A percentile compares a stretch with the other conserved stretches of the same genome.
Conservation (phyloP, 177 flowering plant species). For the Tripterygium wilfordii region DNA sequence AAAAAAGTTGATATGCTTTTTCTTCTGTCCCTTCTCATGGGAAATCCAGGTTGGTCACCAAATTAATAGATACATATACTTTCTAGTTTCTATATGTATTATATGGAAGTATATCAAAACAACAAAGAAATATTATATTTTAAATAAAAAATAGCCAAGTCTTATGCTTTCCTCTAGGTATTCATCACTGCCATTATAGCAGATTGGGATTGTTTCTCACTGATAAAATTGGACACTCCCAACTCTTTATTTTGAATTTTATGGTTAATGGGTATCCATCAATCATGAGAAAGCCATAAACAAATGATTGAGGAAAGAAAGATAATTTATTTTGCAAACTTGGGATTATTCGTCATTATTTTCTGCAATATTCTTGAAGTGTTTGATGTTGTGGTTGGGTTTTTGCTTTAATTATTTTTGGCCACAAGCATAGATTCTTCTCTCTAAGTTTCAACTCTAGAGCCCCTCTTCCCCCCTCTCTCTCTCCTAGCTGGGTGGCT, state of each 20-base stretch:
- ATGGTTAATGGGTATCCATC: constrained; percentile 51
- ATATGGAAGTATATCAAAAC: constrained; percentile 1
- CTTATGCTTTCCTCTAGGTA: too few relatives aligned
- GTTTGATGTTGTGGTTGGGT: background rate
- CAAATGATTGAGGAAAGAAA: constrained; percentile 34
- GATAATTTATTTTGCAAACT: constrained; percentile 23
- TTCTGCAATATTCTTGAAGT: constrained; percentile 50
- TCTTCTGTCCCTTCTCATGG: constrained; percentile 16
- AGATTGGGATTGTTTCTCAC: too few relatives aligned
- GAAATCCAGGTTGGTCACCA: constrained; percentile 30
- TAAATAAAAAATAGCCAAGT: too few relatives aligned
- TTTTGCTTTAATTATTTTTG: constrained; percentile 30
- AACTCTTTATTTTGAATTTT: constrained; percentile 13
- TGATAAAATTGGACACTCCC: too few relatives aligned
- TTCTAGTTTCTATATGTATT: background rate
- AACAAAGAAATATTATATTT: too few relatives aligned
- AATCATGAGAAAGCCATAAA: constrained; percentile 43
- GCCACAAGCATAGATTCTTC: constrained; percentile 66
- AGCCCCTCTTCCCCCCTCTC: constrained; percentile 11
- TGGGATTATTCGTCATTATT: constrained; percentile 33
- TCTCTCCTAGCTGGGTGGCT: constrained; percentile 28
- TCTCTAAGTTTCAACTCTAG: constrained; percentile 34
- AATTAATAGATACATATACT: background rate
- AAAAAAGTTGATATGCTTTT: constrained; percentile 35
- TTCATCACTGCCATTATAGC: too few relatives aligned